Percentiles rank a stretch among this genome's conserved stretches.
Conservation (phyloP, 352 stramenopile genomes). For the Globisporangium camurandrum region DNA sequence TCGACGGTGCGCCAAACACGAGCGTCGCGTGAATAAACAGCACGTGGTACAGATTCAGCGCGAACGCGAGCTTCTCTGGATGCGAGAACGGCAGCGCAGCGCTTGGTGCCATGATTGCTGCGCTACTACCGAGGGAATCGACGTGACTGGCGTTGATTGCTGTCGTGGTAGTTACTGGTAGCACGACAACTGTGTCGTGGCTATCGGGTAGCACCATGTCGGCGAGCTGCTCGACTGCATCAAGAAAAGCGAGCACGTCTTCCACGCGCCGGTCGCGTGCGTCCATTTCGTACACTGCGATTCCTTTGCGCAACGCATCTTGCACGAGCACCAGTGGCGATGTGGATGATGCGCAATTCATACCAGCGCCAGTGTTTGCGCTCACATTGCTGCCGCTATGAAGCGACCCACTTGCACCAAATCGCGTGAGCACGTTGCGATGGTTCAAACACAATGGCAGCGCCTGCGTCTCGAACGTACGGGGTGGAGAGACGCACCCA, state of each 20-base stretch:
- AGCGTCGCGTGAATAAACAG: constrained; percentile 83
- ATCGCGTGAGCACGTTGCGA: constrained; percentile 19
- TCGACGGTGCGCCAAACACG: constrained; percentile 40
- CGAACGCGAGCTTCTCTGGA: constrained; percentile 59
- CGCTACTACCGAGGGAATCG: neutral
- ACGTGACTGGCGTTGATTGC: neutral
- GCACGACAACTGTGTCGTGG: constrained; percentile 7
- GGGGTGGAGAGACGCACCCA: constrained; percentile 6
- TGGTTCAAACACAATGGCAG: constrained; percentile 52
- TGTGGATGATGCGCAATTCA: too few species aligned
- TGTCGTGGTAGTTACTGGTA: neutral
- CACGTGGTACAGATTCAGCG: constrained; percentile 88
- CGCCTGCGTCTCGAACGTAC: constrained; percentile 20
- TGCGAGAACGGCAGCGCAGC: constrained; percentile 12
- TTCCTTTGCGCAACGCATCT: constrained; percentile 16
- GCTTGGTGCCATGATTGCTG: neutral
- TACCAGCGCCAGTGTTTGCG: neutral
- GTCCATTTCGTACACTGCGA: constrained; percentile 17
- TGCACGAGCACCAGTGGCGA: constrained; percentile 16
- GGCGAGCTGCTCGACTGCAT: constrained; percentile 42
- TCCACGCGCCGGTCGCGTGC: constrained; percentile 11
- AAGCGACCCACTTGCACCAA: neutral
- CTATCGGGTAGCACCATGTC: constrained; percentile 21
- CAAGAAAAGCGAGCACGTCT: constrained; percentile 35
- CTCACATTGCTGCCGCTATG: neutral